Conservation (phyloP, 805 yeast species). For the Metschnikowia picachoensis region DNA sequence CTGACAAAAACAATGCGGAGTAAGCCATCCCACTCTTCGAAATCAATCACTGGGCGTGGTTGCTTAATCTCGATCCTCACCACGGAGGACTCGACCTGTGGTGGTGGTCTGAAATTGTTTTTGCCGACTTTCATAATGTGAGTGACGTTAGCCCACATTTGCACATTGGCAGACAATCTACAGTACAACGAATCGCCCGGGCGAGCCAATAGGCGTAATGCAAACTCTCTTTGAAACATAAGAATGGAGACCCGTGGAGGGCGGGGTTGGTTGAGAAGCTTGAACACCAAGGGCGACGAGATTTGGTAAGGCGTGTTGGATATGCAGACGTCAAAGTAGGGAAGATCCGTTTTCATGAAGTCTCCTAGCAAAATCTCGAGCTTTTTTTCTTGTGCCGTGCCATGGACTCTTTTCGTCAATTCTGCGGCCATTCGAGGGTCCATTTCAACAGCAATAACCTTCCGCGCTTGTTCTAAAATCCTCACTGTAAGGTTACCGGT, state of each 20-base stretch:
- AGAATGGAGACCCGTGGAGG: slow-evolving; percentile 94
- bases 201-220: slow-evolving; percentile 85
- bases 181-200: slow-evolving; percentile 96
- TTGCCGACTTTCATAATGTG: slow-evolving; percentile 98
- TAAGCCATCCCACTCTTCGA: slow-evolving; percentile 95
- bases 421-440: slow-evolving; percentile 99
- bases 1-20: slow-evolving; percentile 88
- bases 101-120: slow-evolving; percentile 97
- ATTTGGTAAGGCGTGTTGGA: slow-evolving; percentile 98
- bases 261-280: slow-evolving; percentile 79
- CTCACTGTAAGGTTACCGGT: slow-evolving; percentile 95
- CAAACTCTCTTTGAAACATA: slow-evolving; percentile 98
- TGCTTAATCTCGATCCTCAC: slow-evolving; percentile 87
- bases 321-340: slow-evolving; percentile 92
- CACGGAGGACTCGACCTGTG: slow-evolving; percentile 95
- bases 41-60: slow-evolving; percentile 94
- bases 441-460: slow-evolving; percentile 96
- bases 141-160: slow-evolving; percentile 99
- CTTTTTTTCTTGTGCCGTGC: slow-evolving; percentile 90
- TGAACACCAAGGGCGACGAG: slow-evolving; percentile 94
- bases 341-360: slow-evolving; percentile 91
- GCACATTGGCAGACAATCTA: slow-evolving; percentile 92
- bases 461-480: slow-evolving; percentile 85
- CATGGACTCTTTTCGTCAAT: slow-evolving; percentile 93
- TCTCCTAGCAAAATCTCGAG: slow-evolving; percentile 91